phyloP scores from a whole-genome alignment of 2,329 filamentous ascomycete genomes.

The Paraconiothyrium sp. region DNA sequence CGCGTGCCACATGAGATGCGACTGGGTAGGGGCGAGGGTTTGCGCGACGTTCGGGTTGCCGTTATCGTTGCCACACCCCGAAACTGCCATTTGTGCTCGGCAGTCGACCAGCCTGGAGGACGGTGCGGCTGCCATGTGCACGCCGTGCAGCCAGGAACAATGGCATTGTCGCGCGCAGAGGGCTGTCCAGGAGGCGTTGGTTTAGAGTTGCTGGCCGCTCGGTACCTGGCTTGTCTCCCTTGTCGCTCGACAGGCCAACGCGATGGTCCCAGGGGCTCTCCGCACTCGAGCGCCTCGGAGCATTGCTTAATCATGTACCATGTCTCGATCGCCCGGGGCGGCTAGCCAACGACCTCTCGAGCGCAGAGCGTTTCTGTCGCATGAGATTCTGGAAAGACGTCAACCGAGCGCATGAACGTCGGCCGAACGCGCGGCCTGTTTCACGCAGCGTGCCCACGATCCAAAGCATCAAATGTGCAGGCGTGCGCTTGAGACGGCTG shows the following conservation, averaged over 20 bases:
- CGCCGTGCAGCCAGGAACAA: constrained; percentile 15
- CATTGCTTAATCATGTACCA: constrained; percentile 49
- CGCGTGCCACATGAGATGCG: constrained; percentile 27
- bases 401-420: constrained; percentile 23
- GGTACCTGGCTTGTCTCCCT: constrained; percentile 50
- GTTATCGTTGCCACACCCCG: constrained; percentile 18
- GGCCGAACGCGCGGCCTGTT: constrained; percentile 38
- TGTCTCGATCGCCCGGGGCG: constrained; percentile 42
- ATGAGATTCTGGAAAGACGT: constrained; percentile 39
- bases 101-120: neutral
- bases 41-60: constrained; percentile 16
- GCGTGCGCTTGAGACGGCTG: constrained; percentile 27
- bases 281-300: constrained; percentile 49
- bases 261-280: constrained; percentile 50
- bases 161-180: constrained; percentile 6
- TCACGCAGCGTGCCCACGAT: constrained; percentile 28
- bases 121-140: constrained; percentile 3
- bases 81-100: neutral
- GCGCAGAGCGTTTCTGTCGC: constrained; percentile 34
- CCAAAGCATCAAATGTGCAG: constrained; percentile 24
- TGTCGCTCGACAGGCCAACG: constrained; percentile 45
- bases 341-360: constrained; percentile 30
- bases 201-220: constrained; percentile 48
- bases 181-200: constrained; percentile 33
- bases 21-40: neutral